A percentile compares a stretch with the other conserved stretches of the same genome.
Evolutionary conservation across 1,284 basidiomycete genomes (phyloP).

Genomic region (Gastroboletus turbinatus): DNA sequence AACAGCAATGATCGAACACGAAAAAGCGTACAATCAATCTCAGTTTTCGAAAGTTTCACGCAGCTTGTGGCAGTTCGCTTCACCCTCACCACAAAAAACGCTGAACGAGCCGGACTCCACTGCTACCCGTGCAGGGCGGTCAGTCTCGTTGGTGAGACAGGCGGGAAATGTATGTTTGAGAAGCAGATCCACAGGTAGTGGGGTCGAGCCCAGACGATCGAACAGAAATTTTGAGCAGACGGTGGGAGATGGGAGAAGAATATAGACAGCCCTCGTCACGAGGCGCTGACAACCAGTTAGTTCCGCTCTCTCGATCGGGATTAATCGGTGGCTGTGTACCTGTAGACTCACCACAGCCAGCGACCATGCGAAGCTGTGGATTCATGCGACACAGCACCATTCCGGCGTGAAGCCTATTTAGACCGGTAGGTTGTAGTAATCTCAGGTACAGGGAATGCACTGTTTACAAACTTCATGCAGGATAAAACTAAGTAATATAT

Average conservation of each 20-base stretch:
- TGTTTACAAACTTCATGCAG: not conserved
- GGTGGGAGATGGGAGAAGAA: constrained; percentile 17
- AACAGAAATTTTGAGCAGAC: constrained; percentile 1
- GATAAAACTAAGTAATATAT: not conserved
- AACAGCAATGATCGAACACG: not conserved
- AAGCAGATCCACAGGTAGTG: constrained; percentile 8
- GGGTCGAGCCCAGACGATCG: constrained; percentile 16
- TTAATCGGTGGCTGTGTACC: constrained; percentile 30
- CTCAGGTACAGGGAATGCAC: not conserved
- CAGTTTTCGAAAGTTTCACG: not conserved
- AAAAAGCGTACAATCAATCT: constrained; percentile 7
- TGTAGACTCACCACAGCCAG: not conserved
- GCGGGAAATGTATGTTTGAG: constrained; percentile 4
- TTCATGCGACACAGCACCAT: not conserved
- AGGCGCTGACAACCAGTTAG: not conserved
- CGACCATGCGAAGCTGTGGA: not conserved
- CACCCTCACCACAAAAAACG: constrained; percentile 1
- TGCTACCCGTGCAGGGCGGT: not conserved
- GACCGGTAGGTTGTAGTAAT: not conserved
- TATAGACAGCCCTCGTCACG: constrained; percentile 9
- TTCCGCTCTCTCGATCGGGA: constrained; percentile 7
- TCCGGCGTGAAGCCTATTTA: not conserved
- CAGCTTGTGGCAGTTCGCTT: constrained; percentile 3
- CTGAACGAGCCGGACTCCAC: not conserved
- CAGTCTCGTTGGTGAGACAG: not conserved